Evolutionary conservation across 257 asterid species (phyloP), one percentile per base, ranked within the genome.

Genomic region (Dorcoceras hygrometricum): DNA sequence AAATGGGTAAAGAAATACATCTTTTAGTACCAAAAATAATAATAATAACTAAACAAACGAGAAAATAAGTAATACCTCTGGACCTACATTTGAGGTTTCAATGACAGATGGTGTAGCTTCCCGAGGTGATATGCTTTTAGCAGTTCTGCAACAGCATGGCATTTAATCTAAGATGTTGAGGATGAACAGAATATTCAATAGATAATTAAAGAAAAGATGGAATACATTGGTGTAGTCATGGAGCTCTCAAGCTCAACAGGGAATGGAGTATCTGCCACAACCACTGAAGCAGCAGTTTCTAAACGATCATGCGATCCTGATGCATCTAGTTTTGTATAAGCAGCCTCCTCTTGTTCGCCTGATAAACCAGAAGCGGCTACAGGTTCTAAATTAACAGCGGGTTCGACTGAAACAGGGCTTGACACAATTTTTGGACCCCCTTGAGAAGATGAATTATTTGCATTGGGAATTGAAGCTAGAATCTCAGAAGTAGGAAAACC

Each of bases 361-460:
- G 95, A 73, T 66, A 82, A 61, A 65, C 68, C 86, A 75, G 87
- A 74, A 73, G 77, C 34, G 66, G 23, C 73, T 22, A 62, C 74
- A 69, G 71, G 73, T 23, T 78, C 87, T 23, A 78, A 74, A 65
- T 71, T 71, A 77, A 60, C 85, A 53, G 73, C 77, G 62, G 85
- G 83, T 71, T 83, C 78, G 75, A 67, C 86, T 14, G 85, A 73
- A 76, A 68, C 69, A 66, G 95, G 92, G 77, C 89, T 91, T 59
- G 91, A 60, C 66, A 54, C 79, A 29, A 71, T 78, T 20, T 74
- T 77, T 67, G 77, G 85, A 71, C 73, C 54, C 4, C 22, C 73
- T 8, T 59, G 25, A 23, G 64, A 69, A 56, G 78, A 73, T 75
- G 82, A 70, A 62, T 76, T 75, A 57, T 82, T 80, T 55, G 71